phyloP scores from a whole-genome alignment of 495 filamentous ascomycete genomes.

The Xylaria cubensis region DNA sequence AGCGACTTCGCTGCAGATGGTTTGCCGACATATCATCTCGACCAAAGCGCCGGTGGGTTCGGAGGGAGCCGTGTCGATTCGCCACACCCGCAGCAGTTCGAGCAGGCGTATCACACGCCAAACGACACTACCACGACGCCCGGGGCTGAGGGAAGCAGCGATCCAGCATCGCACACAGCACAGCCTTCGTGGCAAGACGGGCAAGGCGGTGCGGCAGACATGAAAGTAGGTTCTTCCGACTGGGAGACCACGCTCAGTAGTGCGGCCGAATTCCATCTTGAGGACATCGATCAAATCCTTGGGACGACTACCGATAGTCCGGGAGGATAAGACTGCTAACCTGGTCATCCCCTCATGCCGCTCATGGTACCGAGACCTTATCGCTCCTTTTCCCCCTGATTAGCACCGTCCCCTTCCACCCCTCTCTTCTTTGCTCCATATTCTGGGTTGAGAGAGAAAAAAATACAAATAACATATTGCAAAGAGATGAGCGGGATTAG shows the following conservation, averaged over 20 bases:
- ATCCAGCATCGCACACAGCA: background rate
- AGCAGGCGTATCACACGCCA: conserved; percentile 31
- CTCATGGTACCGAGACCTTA: conserved; percentile 12
- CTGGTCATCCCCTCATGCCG: too few species aligned
- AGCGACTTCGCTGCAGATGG: conserved; percentile 11
- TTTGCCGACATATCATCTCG: conserved; percentile 19
- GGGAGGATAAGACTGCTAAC: conserved; percentile 16
- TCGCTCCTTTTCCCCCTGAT: background rate
- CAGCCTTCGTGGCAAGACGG: conserved; percentile 36
- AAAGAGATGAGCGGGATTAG: background rate
- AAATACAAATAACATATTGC: background rate
- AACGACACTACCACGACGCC: conserved; percentile 15
- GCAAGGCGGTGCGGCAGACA: conserved; percentile 19
- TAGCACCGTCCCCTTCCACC: background rate
- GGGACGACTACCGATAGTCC: conserved; percentile 37
- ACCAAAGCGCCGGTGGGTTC: conserved; percentile 3
- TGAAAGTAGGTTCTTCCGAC: conserved; percentile 28
- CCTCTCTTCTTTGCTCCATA: conserved; percentile 7
- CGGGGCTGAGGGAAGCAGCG: conserved; percentile 11
- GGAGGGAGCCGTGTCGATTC: conserved; percentile 18
- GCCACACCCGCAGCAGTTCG: conserved; percentile 37
- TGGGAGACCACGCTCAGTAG: conserved; percentile 34
- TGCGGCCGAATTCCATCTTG: conserved; percentile 41
- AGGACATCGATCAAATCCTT: conserved; percentile 38
- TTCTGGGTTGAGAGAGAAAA: too few species aligned